A percentile compares a stretch with the other conserved stretches of the same genome.
phyloP scores from a whole-genome alignment of 345 rosid genomes.

The Rhodomyrtus tomentosa region DNA sequence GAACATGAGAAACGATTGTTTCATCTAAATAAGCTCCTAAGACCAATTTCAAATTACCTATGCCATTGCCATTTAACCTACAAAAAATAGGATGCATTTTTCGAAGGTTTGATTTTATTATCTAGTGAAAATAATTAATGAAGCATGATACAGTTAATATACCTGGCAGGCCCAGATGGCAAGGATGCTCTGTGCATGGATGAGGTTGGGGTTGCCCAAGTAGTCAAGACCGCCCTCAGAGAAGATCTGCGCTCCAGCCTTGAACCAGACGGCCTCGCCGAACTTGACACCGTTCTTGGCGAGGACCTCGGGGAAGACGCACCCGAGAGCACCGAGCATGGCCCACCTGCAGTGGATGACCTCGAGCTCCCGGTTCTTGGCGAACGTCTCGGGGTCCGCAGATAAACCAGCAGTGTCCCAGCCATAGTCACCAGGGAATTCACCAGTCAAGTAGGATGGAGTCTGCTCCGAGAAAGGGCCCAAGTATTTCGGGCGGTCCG shows the following conservation, averaged over 20 bases:
- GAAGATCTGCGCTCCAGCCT: constrained; percentile 90
- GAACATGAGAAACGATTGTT: not conserved
- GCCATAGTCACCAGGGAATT: constrained; percentile 89
- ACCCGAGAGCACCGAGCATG: constrained; percentile 91
- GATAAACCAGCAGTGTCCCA: constrained; percentile 99
- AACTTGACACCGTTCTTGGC: constrained; percentile 76
- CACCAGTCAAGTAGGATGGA: constrained; percentile 89
- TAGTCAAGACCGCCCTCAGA: constrained; percentile 94
- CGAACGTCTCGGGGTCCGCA: constrained; percentile 90
- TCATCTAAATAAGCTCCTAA: not conserved
- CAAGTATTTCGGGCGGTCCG: constrained; percentile 93
- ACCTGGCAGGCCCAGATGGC: constrained; percentile 84
- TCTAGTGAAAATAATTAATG: not conserved
- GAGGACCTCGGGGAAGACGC: constrained; percentile 86
- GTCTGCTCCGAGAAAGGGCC: constrained; percentile 97
- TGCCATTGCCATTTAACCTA: not conserved
- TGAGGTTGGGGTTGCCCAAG: constrained; percentile 91
- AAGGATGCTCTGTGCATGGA: constrained; percentile 93
- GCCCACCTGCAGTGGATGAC: constrained; percentile 98
- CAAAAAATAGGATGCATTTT: not conserved
- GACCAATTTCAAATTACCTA: not conserved
- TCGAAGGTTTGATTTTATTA: not conserved
- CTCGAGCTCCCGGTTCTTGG: constrained; percentile 96
- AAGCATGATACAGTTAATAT: not conserved
- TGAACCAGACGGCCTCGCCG: constrained; percentile 96